Evolutionary conservation across 2,329 filamentous ascomycete genomes (phyloP), one percentile per base, ranked within the genome.

Genomic region (Zopfia rhizophila): DNA sequence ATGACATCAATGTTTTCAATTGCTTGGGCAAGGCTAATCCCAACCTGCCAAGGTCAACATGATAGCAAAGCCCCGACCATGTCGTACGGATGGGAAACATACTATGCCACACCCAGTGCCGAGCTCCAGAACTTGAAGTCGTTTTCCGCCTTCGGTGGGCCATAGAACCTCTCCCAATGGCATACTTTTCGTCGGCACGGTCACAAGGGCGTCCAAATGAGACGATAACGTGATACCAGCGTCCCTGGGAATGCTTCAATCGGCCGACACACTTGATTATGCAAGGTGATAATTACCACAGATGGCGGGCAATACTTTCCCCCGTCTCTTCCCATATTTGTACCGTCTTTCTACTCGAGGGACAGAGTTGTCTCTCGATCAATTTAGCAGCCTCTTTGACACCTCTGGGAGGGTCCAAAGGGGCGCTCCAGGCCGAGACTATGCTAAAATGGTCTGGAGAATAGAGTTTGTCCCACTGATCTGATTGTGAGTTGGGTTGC

Each of bases 21-120:
- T n/a, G 78, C 66, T 45, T 81, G 75, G 3, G 83, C 80, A 12
- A 89, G 69, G n/a, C 79, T 78, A 35, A 89, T 80, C 22, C 86
- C 86, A 18, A 70, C 53, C 57, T 61, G 13, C 5, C 24, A 27
- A 33, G 5, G 17, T 33, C 12, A 33, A 16, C 12, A 33, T 33
- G 12, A 11, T 16, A 5, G 17, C 4, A 5, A 3, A 5, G n/a
- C 24, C 8, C 24, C n/a, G 24, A 27, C 8, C 24, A 27, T n/a
- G n/a, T 27, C 8, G 24, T 27, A 27, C n/a, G 24, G n/a, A 8
- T 27, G 24, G n/a, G 8, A 27, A 23, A 29, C 43, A 51, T 7
- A 87, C 86, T 43, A 88, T 82, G 24, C 87, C 87, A 64, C 85
- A 88, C 1, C 87, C 87, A 21, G 82, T 81, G 7, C 87, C 87